A percentile compares a stretch with the other conserved stretches of the same genome.
Evolutionary conservation across 164 flowering plant genomes (phyloP).

Genomic region (Aristolochia californica): DNA sequence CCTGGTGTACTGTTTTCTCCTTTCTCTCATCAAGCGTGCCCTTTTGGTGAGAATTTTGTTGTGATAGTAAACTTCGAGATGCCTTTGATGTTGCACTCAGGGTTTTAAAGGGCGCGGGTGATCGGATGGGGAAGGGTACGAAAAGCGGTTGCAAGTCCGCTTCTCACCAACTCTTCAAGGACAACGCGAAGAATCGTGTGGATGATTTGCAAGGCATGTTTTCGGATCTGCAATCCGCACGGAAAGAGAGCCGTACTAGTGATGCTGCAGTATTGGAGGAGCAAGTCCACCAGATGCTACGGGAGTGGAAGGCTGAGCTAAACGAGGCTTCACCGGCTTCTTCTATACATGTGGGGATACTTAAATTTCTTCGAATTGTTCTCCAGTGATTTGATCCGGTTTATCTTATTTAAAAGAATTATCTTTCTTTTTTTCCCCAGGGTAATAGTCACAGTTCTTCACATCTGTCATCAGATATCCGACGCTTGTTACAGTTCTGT

Average conservation of each 20-base stretch:
- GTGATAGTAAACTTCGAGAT: constrained; percentile 1
- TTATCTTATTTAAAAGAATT: no score
- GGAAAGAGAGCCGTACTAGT: constrained; percentile 73
- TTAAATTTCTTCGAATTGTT: no score
- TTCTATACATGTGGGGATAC: constrained; percentile 43
- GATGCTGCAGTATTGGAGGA: constrained; percentile 77
- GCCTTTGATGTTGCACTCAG: constrained; percentile 4
- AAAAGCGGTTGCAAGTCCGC: constrained; percentile 69
- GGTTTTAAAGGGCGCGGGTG: constrained; percentile 9
- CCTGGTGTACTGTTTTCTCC: no score
- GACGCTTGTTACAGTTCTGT: constrained; percentile 52
- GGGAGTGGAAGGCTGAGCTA: constrained; percentile 94
- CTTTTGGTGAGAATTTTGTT: not conserved
- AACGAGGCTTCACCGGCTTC: constrained; percentile 90
- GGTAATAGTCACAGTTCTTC: constrained; percentile 63
- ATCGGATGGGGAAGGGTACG: constrained; percentile 52
- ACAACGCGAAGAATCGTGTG: constrained; percentile 82
- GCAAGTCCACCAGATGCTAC: constrained; percentile 93
- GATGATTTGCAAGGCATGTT: constrained; percentile 90
- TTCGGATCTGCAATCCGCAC: constrained; percentile 73
- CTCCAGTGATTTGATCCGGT: no score
- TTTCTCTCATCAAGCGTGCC: not conserved
- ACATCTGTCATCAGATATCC: constrained; percentile 59
- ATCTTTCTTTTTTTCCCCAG: constrained; percentile 22
- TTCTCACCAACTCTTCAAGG: constrained; percentile 81